Conservation (phyloP, 2,329 filamentous ascomycete genomes). For the Cercospora beticola region DNA sequence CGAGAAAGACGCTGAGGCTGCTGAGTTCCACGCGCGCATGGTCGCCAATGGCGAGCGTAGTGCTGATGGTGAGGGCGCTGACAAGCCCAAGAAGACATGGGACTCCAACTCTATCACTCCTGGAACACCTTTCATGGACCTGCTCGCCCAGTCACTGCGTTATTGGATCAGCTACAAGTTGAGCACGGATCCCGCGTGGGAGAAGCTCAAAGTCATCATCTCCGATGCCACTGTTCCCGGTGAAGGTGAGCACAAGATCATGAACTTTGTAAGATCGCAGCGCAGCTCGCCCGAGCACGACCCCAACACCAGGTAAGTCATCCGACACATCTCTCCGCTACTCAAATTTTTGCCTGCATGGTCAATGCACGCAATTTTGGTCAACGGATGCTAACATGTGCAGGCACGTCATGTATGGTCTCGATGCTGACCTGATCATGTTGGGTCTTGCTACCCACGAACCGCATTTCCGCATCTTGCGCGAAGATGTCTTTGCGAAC, state of each 20-base stretch:
- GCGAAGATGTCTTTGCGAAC: constrained; percentile 95
- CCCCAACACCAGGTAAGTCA: constrained; percentile 68
- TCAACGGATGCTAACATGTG: constrained; percentile 25
- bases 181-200: constrained; percentile 95
- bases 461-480: constrained; percentile 90
- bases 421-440: constrained; percentile 99
- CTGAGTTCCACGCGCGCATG: constrained; percentile 80
- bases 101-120: constrained; percentile 88
- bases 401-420: constrained; percentile 93
- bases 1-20: constrained; percentile 89
- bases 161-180: constrained; percentile 99
- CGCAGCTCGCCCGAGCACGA: constrained; percentile 86
- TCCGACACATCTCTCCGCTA: constrained; percentile 12
- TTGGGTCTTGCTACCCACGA: constrained; percentile 95
- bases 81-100: constrained; percentile 82
- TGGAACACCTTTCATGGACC: constrained; percentile 98
- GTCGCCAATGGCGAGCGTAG: constrained; percentile 59
- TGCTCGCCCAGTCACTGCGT: constrained; percentile 81
- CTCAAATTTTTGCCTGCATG: background rate
- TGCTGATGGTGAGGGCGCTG: constrained; percentile 32
- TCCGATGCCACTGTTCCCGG: constrained; percentile 97
- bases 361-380: background rate
- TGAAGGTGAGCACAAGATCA: constrained; percentile 99
- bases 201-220: constrained; percentile 94
- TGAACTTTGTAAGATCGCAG: constrained; percentile 96